Base-by-base conservation (phyloP, 345 rosid species). In the Ceriops tagal region DNA sequence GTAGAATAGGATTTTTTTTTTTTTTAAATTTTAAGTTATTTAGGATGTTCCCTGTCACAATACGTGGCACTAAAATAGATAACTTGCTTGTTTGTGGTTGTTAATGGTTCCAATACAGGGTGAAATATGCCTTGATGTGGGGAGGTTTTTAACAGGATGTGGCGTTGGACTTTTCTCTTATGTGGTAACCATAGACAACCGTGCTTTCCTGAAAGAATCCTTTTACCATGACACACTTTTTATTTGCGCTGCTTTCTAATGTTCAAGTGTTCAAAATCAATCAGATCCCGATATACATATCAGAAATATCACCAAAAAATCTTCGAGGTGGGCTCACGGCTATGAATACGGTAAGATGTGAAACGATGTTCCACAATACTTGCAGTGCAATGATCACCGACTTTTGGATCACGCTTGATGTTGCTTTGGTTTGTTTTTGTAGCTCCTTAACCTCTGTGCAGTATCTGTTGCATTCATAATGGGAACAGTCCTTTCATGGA, bases 281-380 rank as follows among this genome's bases (percentile, higher is more conserved):
- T 58, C 81, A 89, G 97, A 88, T 92, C 27, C 96, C 96, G 0
- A 78, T 89, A 46, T 92, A 78, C 70, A 86, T 92, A 53, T 89
- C 97, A 49, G 96, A 92, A 81, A 88, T 92, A 62, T 79, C 97
- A 18, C 97, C 97, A 11, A 89, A 83, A 83, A 79, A 83, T 78
- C 89, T 88, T 16, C 80, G 97, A 21, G 96, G 97, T 71, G 90
- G 87, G 59, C 92, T 92, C 46, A 86, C 96, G 24, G 81, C 97
- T 51, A 58, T 84, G 62, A 89, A 92, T 75, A 87, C 82, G 82
- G 88, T 82, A 28, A 28, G 34, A 20, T 22, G 10, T 32, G 31
- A 58, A 58, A 26, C 6, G 3, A 11, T 46, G 0, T n/a, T 9
- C 65, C 21, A 27, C 15, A 10, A 46, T 15, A 16, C 13, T n/a